These are phyloP conservation scores for Puccinia hordei DNA, from an alignment of 1,284 basidiomycete genomes.

Conservation along the genomic window DNA sequence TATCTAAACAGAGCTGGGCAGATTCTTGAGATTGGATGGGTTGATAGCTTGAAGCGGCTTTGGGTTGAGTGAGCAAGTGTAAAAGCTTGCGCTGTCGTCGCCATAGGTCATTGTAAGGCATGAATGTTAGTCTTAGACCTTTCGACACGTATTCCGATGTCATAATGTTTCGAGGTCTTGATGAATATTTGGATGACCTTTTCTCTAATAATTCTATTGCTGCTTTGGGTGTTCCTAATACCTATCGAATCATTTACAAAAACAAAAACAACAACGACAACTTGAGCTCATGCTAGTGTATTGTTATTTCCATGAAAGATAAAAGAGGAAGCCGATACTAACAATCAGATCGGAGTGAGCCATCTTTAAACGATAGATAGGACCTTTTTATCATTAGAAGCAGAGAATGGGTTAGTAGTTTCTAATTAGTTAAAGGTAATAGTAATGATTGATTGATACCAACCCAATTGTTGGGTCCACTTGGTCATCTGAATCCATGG, in stretches of 20 bases:
- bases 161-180: constrained; percentile 57
- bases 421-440: not conserved
- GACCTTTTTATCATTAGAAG: constrained; percentile 51
- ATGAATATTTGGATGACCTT: constrained; percentile 56
- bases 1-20: constrained; percentile 55
- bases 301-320: not conserved
- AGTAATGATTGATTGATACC: not conserved
- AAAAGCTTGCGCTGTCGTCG: constrained; percentile 55
- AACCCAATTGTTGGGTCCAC: constrained; percentile 54
- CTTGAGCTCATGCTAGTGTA: no score
- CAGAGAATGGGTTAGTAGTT: not conserved
- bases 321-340: not conserved
- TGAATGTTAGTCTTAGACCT: constrained; percentile 57
- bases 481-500: constrained; percentile 55
- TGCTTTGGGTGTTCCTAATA: constrained; percentile 54
- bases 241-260: constrained; percentile 26
- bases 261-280: no score
- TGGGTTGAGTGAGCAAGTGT: constrained; percentile 54
- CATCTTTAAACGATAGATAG: constrained; percentile 56
- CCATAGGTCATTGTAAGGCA: constrained; percentile 56
- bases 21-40: constrained; percentile 56
- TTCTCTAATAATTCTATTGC: constrained; percentile 58
- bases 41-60: constrained; percentile 55
- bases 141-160: constrained; percentile 56
- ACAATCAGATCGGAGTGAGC: constrained; percentile 53